A percentile compares a stretch with the other conserved stretches of the same genome.
These are phyloP conservation scores for Samsoniella hepiali DNA, from an alignment of 2,329 filamentous ascomycete genomes.

Conservation along the genomic window DNA sequence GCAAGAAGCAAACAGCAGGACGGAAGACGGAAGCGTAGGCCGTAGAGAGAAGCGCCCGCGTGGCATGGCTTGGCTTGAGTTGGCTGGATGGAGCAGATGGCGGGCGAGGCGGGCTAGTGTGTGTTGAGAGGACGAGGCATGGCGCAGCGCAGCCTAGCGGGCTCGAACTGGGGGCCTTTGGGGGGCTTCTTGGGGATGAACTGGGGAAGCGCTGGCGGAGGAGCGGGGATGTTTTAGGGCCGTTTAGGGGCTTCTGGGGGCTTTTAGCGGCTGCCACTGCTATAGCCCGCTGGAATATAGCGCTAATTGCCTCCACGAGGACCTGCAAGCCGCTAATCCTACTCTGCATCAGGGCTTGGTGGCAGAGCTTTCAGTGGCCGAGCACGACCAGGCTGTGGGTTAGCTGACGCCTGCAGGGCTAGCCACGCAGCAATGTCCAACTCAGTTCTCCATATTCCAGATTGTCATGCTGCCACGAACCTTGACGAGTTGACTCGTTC, in stretches of 20 bases:
- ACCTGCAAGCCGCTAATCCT: not conserved
- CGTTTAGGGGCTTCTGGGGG: not conserved
- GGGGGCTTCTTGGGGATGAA: not conserved
- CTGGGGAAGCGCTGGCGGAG: not conserved
- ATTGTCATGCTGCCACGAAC: not conserved
- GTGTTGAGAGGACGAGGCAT: slow-evolving; percentile 3
- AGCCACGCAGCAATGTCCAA: not conserved
- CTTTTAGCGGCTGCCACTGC: not conserved
- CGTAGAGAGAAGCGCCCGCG: slow-evolving; percentile 11
- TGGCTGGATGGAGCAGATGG: slow-evolving; percentile 6
- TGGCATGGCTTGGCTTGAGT: slow-evolving; percentile 17
- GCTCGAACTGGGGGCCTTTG: not conserved
- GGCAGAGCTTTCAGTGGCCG: not conserved
- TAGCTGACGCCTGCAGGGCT: not conserved
- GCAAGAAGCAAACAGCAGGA: not conserved
- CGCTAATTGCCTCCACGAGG: not conserved
- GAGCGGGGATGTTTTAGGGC: not conserved
- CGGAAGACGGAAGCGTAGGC: not conserved
- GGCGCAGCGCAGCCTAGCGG: not conserved
- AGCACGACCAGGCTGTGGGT: not conserved
- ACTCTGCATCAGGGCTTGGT: not conserved
- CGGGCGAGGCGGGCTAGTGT: not conserved
- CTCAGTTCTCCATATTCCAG: not conserved
- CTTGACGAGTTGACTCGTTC: not conserved
- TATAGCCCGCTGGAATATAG: not conserved